A percentile compares a stretch with the other conserved stretches of the same genome.
Evolutionary conservation across 1,284 basidiomycete species (phyloP).

Genomic region (Phellinidium pouzarii): DNA sequence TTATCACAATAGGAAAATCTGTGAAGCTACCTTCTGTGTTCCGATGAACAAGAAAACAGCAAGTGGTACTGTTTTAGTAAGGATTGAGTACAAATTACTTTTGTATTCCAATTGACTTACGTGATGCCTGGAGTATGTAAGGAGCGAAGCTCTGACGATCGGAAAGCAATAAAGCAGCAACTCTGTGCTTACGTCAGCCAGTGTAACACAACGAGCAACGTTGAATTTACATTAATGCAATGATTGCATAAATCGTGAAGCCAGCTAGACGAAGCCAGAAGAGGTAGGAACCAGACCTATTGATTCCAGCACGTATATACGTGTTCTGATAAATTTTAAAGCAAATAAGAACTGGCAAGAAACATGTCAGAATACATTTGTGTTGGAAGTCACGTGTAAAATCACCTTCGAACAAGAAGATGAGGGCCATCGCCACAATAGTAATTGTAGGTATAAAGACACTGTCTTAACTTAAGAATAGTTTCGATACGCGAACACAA

Average conservation of each 20-base stretch:
- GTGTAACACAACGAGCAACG: background rate
- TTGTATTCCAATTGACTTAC: constrained; percentile 2
- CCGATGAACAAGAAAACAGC: constrained; percentile 18
- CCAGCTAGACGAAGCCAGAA: constrained; percentile 16
- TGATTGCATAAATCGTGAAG: constrained; percentile 17
- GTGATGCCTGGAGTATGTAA: constrained; percentile 17
- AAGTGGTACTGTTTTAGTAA: constrained; percentile 11
- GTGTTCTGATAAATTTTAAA: constrained; percentile 14
- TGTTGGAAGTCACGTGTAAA: background rate
- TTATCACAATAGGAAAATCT: background rate
- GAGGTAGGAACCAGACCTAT: constrained; percentile 8
- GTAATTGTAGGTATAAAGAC: constrained; percentile 14
- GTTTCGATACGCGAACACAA: background rate
- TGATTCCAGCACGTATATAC: constrained; percentile 10
- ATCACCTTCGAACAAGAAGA: constrained; percentile 16
- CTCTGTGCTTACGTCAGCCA: constrained; percentile 1
- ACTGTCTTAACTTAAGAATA: background rate
- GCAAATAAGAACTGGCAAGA: constrained; percentile 13
- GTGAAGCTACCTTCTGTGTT: constrained; percentile 15
- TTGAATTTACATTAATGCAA: constrained; percentile 13
- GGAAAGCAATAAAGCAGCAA: constrained; percentile 9
- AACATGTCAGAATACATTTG: background rate
- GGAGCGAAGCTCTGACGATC: constrained; percentile 11
- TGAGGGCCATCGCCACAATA: constrained; percentile 15
- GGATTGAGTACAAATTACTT: background rate